Conservation (phyloP, 2,329 filamentous ascomycete species). For the Aspergillus ruber region DNA sequence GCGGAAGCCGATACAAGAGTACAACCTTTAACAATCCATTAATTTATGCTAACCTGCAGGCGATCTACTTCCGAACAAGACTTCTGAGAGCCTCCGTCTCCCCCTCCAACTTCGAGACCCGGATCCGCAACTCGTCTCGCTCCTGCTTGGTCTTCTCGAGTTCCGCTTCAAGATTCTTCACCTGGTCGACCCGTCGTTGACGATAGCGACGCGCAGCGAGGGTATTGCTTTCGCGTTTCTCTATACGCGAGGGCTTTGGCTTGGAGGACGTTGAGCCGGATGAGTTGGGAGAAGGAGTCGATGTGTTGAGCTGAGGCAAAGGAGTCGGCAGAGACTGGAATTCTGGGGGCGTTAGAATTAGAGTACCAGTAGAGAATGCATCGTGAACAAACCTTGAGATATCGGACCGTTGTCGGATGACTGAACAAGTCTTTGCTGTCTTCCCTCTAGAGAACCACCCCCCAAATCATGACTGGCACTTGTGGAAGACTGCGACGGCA, state of each 20-base stretch:
- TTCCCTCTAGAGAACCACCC: neutral
- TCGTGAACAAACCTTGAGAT: neutral
- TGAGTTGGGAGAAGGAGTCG: neutral
- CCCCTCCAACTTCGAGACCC: conserved; percentile 30
- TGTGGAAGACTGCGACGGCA: neutral
- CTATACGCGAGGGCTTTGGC: conserved; percentile 13
- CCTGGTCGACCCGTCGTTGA: conserved; percentile 28
- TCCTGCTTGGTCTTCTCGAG: conserved; percentile 25
- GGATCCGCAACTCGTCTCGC: conserved; percentile 29
- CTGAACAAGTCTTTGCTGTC: neutral
- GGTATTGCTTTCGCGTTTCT: conserved; percentile 31
- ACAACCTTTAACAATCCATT: neutral
- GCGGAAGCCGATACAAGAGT: no score
- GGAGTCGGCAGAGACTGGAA: neutral
- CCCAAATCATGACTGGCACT: neutral
- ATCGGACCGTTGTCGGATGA: neutral
- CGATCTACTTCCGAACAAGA: conserved; percentile 10
- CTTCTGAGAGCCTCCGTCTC: conserved; percentile 29
- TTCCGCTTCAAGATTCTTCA: conserved; percentile 27
- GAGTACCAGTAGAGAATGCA: neutral
- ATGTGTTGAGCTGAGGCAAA: neutral
- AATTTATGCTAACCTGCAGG: neutral
- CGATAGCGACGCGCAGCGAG: conserved; percentile 31
- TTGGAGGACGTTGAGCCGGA: neutral
- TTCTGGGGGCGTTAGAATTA: neutral